Base-by-base conservation (phyloP, 352 stramenopile species). In the Globisporangium megalacanthum region DNA sequence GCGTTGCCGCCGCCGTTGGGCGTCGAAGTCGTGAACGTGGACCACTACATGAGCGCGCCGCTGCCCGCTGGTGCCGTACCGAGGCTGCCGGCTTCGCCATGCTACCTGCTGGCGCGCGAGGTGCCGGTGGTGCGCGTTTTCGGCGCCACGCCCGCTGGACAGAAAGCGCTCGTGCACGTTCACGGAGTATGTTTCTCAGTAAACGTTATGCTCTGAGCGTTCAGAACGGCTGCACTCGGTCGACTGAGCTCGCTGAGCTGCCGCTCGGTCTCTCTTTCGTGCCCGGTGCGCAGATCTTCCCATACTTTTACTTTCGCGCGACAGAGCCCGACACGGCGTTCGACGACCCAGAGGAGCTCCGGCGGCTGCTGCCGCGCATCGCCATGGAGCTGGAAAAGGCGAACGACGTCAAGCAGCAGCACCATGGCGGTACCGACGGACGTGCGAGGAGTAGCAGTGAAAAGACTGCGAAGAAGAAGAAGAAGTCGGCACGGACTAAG, bases 41-140 rank as follows among this genome's bases (percentile, higher is more conserved):
- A 92, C 64, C 83, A 89, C 61, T 94, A 95, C 64, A 88, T 92
- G 78, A 69, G 54, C 14, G 56, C 64, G 41, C 83, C 86, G 25
- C 70, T 95, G 15, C 86, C 86, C 22, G 9, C 53, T 0, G 33
- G 56, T 11, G 73, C 79, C n/a, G 61, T 94, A 6, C 33, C 55
- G 5, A 61, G 68, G 8, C 62, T 93, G 6, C 75, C 77, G 1
- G 37, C 55, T 6, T 88, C 80, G 56, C 79, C 86, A 44, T 92
- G 74, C 46, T 94, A 95, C 64, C 49, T 74, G 25, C 65, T 71
- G 51, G 86, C 86, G 47, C 67, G 64, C 13, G 71, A 82, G 19
- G 86, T 95, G 49, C 90, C 90, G 15, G 85, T 97, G 10, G 69
- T 97, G 47, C 90, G 88, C 37, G 77, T 97, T 37, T 97, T 96